Percentiles rank a stretch among this genome's conserved stretches.
phyloP scores from a whole-genome alignment of 495 filamentous ascomycete genomes.

The Aspergillus kassunensis region DNA sequence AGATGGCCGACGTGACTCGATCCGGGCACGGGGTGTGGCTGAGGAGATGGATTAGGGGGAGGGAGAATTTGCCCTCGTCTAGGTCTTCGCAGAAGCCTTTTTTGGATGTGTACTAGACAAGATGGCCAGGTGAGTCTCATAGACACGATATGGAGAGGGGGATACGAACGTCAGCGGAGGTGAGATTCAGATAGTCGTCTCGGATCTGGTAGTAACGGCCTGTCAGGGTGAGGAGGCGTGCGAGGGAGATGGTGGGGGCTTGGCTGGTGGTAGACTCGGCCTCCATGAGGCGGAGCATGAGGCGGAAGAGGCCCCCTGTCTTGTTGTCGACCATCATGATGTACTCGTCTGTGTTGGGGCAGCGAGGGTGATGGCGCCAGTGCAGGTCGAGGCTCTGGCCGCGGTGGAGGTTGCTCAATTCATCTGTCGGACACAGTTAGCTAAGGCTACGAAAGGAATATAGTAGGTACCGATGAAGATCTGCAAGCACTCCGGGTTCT shows the following conservation, averaged over 20 bases:
- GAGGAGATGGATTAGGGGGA: constrained; percentile 58
- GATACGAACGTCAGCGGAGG: neutral
- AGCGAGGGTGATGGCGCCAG: neutral
- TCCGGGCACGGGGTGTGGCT: constrained; percentile 11
- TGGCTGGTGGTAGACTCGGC: neutral
- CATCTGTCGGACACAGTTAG: constrained; percentile 16
- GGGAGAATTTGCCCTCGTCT: constrained; percentile 1
- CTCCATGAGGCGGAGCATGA: neutral
- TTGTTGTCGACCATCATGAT: constrained; percentile 6
- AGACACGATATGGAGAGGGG: neutral
- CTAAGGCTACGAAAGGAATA: no score
- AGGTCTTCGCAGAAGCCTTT: constrained; percentile 3
- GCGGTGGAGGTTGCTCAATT: neutral
- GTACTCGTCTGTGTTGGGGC: constrained; percentile 1
- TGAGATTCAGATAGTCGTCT: constrained; percentile 3
- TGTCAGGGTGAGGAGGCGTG: neutral
- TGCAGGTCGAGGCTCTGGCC: constrained; percentile 56
- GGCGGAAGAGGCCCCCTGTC: neutral
- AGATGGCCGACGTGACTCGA: neutral
- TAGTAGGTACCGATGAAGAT: neutral
- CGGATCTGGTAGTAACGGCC: constrained; percentile 2
- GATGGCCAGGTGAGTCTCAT: neutral
- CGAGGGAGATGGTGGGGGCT: neutral
- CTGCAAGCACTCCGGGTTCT: neutral
- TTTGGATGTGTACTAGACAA: neutral